phyloP scores from a whole-genome alignment of 2,329 filamentous ascomycete genomes.

The Myriosclerotinia scirpicola region DNA sequence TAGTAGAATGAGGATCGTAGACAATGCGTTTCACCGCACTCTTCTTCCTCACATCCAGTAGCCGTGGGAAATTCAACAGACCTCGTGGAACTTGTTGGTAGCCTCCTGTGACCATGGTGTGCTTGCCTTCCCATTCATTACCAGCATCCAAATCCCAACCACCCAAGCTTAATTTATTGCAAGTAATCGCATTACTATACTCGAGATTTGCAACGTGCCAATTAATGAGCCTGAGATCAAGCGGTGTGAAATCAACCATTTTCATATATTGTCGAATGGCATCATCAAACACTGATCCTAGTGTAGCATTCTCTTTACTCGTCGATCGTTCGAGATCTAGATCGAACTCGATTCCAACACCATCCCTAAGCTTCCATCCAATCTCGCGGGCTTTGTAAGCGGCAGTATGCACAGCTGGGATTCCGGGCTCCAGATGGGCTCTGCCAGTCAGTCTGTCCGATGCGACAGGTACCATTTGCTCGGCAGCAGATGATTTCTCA shows the following conservation, averaged over 20 bases:
- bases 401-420: conserved; percentile 68
- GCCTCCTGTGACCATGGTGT: conserved; percentile 88
- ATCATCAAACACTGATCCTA: conserved; percentile 89
- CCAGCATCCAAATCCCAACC: conserved; percentile 98
- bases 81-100: conserved; percentile 93
- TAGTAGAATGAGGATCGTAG: conserved; percentile 54
- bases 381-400: conserved; percentile 75
- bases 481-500: conserved; percentile 25
- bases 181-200: conserved; percentile 91
- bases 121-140: conserved; percentile 94
- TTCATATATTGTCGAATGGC: conserved; percentile 85
- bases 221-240: conserved; percentile 88
- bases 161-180: conserved; percentile 80
- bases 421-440: conserved; percentile 69
- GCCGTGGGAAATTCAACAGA: conserved; percentile 72
- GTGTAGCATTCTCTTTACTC: conserved; percentile 61
- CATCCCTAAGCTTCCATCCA: conserved; percentile 75
- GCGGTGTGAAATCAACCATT: conserved; percentile 77
- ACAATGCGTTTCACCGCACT: conserved; percentile 70
- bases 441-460: conserved; percentile 70
- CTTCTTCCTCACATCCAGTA: conserved; percentile 74
- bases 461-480: conserved; percentile 61
- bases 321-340: conserved; percentile 70
- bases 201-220: conserved; percentile 99
- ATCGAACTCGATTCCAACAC: conserved; percentile 61